A percentile compares a stretch with the other conserved stretches of the same genome.
These are phyloP conservation scores for Orbilia ellipsospora DNA, from an alignment of 2,329 filamentous ascomycete genomes.

Conservation along the genomic window DNA sequence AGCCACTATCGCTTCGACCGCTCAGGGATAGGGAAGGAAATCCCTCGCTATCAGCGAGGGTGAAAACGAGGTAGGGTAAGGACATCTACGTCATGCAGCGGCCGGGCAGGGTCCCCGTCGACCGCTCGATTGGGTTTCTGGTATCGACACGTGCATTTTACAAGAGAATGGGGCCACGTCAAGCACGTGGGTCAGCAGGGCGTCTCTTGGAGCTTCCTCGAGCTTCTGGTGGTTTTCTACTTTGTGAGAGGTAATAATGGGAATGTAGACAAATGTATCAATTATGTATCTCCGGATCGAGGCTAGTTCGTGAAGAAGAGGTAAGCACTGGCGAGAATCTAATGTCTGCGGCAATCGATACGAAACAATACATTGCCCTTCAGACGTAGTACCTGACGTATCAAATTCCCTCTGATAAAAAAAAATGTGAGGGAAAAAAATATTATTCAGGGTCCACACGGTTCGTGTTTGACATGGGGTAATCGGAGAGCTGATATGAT, in stretches of 20 bases:
- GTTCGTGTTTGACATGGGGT: conserved; percentile 28
- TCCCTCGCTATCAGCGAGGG: neutral
- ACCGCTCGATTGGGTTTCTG: conserved; percentile 32
- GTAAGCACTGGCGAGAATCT: neutral
- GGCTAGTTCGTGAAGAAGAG: conserved; percentile 2
- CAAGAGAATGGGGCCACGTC: conserved; percentile 19
- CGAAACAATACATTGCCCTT: conserved; percentile 20
- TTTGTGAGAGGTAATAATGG: neutral
- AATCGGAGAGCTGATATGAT: conserved; percentile 14
- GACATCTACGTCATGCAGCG: conserved; percentile 35
- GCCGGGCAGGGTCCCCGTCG: conserved; percentile 32
- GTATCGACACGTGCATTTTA: conserved; percentile 19
- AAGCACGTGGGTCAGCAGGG: conserved; percentile 41
- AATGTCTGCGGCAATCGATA: conserved; percentile 10
- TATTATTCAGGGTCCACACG: conserved; percentile 50
- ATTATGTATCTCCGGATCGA: conserved; percentile 5
- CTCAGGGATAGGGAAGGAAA: conserved; percentile 11
- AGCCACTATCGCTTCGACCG: conserved; percentile 14
- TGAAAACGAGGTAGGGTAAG: neutral
- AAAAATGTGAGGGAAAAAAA: conserved; percentile 32
- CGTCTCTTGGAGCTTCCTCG: conserved; percentile 13
- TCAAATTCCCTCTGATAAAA: neutral
- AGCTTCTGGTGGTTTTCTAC: conserved; percentile 16
- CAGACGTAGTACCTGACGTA: neutral
- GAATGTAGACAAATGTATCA: conserved; percentile 35